Percentiles rank a stretch among this genome's conserved stretches.
These are phyloP conservation scores for Lavandula angustifolia DNA, from an alignment of 257 asterid species.

Conservation along the genomic window DNA sequence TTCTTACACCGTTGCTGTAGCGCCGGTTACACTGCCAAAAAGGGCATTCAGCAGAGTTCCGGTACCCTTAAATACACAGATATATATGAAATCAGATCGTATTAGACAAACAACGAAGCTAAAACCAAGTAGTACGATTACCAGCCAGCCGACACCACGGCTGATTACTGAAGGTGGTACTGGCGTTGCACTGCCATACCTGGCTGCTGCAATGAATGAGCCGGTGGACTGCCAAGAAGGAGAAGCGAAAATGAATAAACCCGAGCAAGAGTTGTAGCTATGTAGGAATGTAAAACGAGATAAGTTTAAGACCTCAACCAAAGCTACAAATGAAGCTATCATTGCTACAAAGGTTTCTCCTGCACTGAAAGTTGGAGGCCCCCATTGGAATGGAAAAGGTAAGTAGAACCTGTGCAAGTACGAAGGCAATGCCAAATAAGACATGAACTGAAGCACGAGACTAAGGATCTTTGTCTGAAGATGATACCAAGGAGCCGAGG, in stretches of 20 bases:
- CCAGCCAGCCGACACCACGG: constrained; percentile 91
- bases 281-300: background rate
- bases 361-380: constrained; percentile 70
- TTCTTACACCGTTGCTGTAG: constrained; percentile 65
- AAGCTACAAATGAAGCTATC: constrained; percentile 67
- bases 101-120: background rate
- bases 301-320: constrained; percentile 57
- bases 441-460: background rate
- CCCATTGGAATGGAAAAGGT: constrained; percentile 87
- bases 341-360: constrained; percentile 54
- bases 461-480: background rate
- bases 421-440: background rate
- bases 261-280: background rate
- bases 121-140: constrained; percentile 25
- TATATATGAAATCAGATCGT: background rate
- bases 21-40: constrained; percentile 68
- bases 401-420: constrained; percentile 55
- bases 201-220: constrained; percentile 74
- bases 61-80: constrained; percentile 48
- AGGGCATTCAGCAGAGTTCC: constrained; percentile 68
- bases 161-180: constrained; percentile 82
- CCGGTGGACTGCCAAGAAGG: constrained; percentile 61
- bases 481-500: constrained; percentile 60
- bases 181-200: constrained; percentile 89
- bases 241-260: background rate